Conservation (phyloP, 2,329 filamentous ascomycete genomes). For the Sclerotinia minor region DNA sequence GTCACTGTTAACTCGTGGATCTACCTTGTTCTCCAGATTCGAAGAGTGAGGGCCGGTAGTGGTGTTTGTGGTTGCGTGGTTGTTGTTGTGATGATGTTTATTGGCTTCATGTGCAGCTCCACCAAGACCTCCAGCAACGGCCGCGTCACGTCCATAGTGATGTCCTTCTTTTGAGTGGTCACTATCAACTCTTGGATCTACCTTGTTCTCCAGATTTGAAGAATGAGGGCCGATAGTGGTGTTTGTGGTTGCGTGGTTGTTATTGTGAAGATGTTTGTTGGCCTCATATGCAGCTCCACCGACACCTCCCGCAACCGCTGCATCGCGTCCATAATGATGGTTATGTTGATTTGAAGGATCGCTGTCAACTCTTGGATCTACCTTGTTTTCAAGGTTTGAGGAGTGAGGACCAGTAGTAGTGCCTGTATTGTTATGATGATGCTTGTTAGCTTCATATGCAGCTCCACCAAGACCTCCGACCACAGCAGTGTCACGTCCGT, state of each 20-base stretch:
- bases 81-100: conserved; percentile 17
- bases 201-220: too few relatives aligned
- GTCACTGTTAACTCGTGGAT: conserved; percentile 43
- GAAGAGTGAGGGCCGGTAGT: conserved; percentile 43
- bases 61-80: conserved; percentile 24
- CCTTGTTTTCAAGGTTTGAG: conserved; percentile 45
- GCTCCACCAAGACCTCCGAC: too few relatives aligned
- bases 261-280: conserved; percentile 16
- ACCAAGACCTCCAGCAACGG: conserved; percentile 26
- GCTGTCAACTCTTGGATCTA: conserved; percentile 44
- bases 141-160: conserved; percentile 31
- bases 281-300: conserved; percentile 25
- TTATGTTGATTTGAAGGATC: neutral
- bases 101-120: conserved; percentile 22
- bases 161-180: conserved; percentile 27
- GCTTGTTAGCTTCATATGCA: too few relatives aligned
- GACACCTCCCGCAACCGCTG: conserved; percentile 17
- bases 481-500: conserved; percentile 19
- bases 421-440: too few relatives aligned
- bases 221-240: too few relatives aligned
- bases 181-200: conserved; percentile 44
- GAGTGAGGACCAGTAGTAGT: conserved; percentile 41
- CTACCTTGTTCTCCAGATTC: conserved; percentile 45
- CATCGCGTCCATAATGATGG: conserved; percentile 29
- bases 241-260: neutral